Percentiles rank a stretch among this genome's conserved stretches.
These are phyloP conservation scores for Penicillium sp. DNA, from an alignment of 2,329 filamentous ascomycete species.

Conservation along the genomic window DNA sequence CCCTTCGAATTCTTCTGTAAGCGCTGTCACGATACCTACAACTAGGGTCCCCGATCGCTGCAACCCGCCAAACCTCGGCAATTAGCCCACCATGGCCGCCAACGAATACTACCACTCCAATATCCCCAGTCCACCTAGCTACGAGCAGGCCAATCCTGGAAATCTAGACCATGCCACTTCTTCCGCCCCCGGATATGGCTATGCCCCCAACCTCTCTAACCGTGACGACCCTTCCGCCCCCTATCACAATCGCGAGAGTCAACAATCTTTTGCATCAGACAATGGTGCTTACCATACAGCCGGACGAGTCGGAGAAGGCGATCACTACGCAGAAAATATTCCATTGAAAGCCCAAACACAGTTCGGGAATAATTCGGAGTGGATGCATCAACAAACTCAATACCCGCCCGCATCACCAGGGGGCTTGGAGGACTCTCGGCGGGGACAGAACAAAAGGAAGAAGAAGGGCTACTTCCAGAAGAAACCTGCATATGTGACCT, in stretches of 20 bases:
- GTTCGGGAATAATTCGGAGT: slow-evolving; percentile 40
- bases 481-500: slow-evolving; percentile 76
- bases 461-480: slow-evolving; percentile 58
- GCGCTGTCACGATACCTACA: slow-evolving; percentile 1
- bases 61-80: slow-evolving; percentile 9
- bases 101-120: slow-evolving; percentile 65
- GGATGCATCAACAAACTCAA: slow-evolving; percentile 45
- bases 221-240: slow-evolving; percentile 45
- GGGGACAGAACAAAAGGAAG: slow-evolving; percentile 25
- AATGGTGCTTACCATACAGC: slow-evolving; percentile 31
- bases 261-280: slow-evolving; percentile 38
- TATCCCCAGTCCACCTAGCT: slow-evolving; percentile 32
- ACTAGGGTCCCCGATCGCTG: slow-evolving; percentile 1
- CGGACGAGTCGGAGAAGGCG: slow-evolving; percentile 32
- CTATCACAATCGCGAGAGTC: slow-evolving; percentile 37
- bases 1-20: background rate
- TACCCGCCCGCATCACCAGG: slow-evolving; percentile 56
- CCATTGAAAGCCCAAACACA: slow-evolving; percentile 39
- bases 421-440: slow-evolving; percentile 19
- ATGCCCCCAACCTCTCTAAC: slow-evolving; percentile 33
- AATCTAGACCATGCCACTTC: slow-evolving; percentile 27
- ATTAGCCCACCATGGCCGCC: slow-evolving; percentile 55
- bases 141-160: slow-evolving; percentile 37
- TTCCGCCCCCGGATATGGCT: slow-evolving; percentile 20
- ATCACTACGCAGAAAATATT: slow-evolving; percentile 45